These are phyloP conservation scores for Vigna hirtella DNA, from an alignment of 306 rosid species.

Conservation along the genomic window DNA sequence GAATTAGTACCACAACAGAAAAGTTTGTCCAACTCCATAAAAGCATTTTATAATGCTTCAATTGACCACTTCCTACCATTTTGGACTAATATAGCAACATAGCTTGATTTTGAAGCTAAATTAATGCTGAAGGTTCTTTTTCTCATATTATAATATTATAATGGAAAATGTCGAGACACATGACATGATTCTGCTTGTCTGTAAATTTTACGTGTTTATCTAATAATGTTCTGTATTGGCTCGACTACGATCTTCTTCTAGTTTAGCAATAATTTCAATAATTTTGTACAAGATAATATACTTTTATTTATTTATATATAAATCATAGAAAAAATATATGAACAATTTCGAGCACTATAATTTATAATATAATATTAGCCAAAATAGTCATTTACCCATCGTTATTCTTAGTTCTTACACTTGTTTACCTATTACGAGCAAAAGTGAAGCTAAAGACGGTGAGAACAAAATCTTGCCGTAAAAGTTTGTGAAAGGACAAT, in stretches of 20 bases:
- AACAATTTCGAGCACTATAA: background rate
- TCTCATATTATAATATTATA: background rate
- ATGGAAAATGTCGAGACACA: background rate
- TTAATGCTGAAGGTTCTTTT: background rate
- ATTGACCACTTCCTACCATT: background rate
- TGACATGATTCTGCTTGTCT: background rate
- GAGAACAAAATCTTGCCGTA: background rate
- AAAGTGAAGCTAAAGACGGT: background rate
- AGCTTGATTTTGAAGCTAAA: background rate
- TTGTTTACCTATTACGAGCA: background rate
- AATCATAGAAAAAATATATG: no score
- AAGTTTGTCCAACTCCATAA: background rate
- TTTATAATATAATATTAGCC: background rate
- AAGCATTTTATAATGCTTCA: constrained; percentile 4
- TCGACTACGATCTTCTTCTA: background rate
- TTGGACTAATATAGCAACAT: background rate
- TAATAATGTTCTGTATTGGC: background rate
- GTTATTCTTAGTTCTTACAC: background rate
- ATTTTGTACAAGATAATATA: no score
- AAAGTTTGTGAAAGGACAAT: background rate
- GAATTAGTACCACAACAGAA: background rate
- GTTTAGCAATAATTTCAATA: background rate
- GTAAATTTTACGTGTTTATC: background rate
- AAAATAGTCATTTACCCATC: background rate
- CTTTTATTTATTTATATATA: no score